Base-by-base conservation (phyloP, 345 rosid genomes). In the Hibiscus mutabilis region DNA sequence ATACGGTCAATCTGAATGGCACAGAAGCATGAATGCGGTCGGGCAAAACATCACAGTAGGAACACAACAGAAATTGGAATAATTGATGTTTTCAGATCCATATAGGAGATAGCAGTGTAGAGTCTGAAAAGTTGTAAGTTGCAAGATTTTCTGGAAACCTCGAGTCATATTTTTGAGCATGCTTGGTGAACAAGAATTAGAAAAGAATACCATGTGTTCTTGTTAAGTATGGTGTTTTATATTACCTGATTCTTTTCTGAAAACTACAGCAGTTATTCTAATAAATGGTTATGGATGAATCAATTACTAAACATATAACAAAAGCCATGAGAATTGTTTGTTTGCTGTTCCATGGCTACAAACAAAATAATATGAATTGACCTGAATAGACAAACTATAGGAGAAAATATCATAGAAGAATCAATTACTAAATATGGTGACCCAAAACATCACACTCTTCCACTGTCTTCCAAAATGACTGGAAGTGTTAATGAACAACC, bases 1-100 rank as follows among this genome's bases (percentile, higher is more conserved):
- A 56, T 68, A 56, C 21, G 62, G 59, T 56, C 63, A 69, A 33
- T 56, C 44, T 8, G 64, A 60, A 57, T 35, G 61, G n/a, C 37
- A 14, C 21, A 14, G 52, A 55, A 57, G 40, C 55, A 70, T 70
- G 14, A 21, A 14, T 22, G 16, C 21, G 42, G 27, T 51, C 11
- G 27, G 58, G n/a, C 40, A 14, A 69, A 18, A 21, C 14, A 55
- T 56, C 51, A 40, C 35, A 7, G 64, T 10, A 70, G 51, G 46
- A 70, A 69, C 31, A 35, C 42, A 69, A 12, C 24, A 6, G 35
- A 31, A 2, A 27, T 27, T 27, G 31, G 31, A 27, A 27, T 22
- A 2, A 12, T 24, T 22, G 61, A 21, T 24, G 16, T 25, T 24
- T 12, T 10, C 25, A 2, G 31, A 5, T 25, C 33, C 18, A 9